These are phyloP conservation scores for Coemansia sp. DNA, from an alignment of 192 early-diverging fungal species.

Conservation along the genomic window DNA sequence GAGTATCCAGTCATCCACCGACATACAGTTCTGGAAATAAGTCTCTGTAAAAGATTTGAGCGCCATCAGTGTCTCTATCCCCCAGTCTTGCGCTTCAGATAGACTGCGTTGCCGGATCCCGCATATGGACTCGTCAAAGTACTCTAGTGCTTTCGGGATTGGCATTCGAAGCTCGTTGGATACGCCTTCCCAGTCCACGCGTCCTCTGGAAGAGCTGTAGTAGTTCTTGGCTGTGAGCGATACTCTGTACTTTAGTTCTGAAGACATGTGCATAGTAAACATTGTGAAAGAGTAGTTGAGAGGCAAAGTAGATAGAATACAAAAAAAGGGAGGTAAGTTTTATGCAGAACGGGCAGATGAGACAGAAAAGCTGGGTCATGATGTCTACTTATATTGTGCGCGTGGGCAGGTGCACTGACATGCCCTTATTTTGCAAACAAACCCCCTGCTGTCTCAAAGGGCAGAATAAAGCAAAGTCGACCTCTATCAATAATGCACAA, in stretches of 20 bases:
- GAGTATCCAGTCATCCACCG: conserved; percentile 44
- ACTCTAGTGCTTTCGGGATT: conserved; percentile 24
- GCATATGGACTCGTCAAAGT: conserved; percentile 19
- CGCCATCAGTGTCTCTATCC: conserved; percentile 27
- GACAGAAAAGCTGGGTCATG: background rate
- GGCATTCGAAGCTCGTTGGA: conserved; percentile 30
- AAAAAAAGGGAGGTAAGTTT: background rate
- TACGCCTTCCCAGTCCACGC: conserved; percentile 42
- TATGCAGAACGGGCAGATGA: background rate
- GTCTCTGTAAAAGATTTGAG: conserved; percentile 39
- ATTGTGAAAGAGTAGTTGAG: background rate
- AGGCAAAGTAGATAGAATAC: background rate
- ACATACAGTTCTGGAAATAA: conserved; percentile 33
- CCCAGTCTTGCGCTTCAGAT: conserved; percentile 25
- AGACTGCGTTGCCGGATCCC: conserved; percentile 16
- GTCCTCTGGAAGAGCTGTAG: background rate
- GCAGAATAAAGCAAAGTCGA: background rate
- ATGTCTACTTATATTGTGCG: background rate
- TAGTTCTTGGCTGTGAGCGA: conserved; percentile 7
- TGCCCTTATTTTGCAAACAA: conserved; percentile 7
- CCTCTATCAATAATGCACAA: background rate
- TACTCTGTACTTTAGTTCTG: conserved; percentile 8
- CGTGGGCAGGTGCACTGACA: background rate
- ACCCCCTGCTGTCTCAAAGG: background rate
- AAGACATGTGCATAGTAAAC: background rate